Evolutionary conservation across 2,329 filamentous ascomycete genomes (phyloP).

Genomic region (Curvularia spicifera): DNA sequence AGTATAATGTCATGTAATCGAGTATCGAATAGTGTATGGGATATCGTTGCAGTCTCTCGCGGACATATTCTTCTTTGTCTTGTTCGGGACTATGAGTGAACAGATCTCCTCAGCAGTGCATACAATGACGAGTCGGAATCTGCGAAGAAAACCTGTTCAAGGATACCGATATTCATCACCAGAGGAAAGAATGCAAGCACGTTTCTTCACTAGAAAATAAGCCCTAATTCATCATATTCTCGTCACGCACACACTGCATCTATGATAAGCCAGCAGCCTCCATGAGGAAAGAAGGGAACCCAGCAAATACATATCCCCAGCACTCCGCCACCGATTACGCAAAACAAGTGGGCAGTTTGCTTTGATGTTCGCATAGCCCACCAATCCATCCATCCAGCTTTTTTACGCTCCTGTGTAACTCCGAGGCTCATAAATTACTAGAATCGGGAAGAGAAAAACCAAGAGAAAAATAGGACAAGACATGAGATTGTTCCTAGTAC

Average conservation of each 20-base stretch:
- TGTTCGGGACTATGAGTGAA: neutral
- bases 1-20: neutral
- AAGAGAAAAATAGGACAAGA: neutral
- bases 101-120: neutral
- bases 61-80: neutral
- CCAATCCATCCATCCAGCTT: conserved; percentile 8
- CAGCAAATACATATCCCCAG: neutral
- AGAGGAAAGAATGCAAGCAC: neutral
- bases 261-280: neutral
- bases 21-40: neutral
- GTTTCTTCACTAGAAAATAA: neutral
- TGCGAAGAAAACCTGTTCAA: neutral
- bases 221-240: neutral
- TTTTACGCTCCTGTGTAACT: conserved; percentile 10
- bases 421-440: conserved; percentile 14
- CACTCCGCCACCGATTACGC: neutral
- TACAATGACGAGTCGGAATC: neutral
- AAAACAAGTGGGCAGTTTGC: neutral
- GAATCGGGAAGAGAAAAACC: neutral
- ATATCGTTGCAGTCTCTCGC: neutral
- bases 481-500: neutral
- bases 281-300: neutral
- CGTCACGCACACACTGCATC: neutral
- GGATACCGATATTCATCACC: neutral
- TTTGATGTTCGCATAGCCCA: conserved; percentile 3